These are phyloP conservation scores for Coffea humblotiana DNA, from an alignment of 305 asterid species.

Conservation along the genomic window DNA sequence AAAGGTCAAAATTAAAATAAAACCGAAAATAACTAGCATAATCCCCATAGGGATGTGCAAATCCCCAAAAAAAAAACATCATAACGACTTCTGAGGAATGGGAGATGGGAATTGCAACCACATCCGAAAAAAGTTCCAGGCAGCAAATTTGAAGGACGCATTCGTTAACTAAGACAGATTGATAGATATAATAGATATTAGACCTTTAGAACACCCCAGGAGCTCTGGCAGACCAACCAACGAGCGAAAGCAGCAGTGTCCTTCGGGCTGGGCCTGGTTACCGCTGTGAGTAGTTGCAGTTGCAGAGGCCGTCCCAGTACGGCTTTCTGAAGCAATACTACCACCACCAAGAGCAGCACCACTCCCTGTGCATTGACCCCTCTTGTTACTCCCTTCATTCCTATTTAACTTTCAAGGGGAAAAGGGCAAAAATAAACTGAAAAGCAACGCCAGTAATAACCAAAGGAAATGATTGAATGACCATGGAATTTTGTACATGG, in stretches of 20 bases:
- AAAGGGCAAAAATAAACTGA: neutral
- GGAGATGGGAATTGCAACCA: no score
- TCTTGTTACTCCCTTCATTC: constrained; percentile 23
- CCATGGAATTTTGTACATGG: neutral
- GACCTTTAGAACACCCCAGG: constrained; percentile 94
- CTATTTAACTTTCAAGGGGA: neutral
- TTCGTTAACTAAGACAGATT: neutral
- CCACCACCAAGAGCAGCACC: constrained; percentile 16
- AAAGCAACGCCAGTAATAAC: neutral
- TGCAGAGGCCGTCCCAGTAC: constrained; percentile 50
- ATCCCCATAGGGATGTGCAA: neutral
- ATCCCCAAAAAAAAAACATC: neutral
- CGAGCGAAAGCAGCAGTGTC: constrained; percentile 75
- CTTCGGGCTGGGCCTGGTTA: constrained; percentile 55
- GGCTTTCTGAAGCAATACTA: constrained; percentile 32
- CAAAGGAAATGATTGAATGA: neutral
- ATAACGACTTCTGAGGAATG: neutral
- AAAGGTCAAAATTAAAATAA: neutral
- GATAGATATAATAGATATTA: neutral
- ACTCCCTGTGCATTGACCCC: constrained; percentile 13
- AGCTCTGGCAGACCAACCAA: constrained; percentile 79
- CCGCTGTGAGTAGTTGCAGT: constrained; percentile 12
- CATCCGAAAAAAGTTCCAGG: no score
- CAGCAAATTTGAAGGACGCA: neutral
- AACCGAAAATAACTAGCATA: no score